Base-by-base conservation (phyloP, 805 yeast genomes). In the Martiniozyma abietophila region DNA sequence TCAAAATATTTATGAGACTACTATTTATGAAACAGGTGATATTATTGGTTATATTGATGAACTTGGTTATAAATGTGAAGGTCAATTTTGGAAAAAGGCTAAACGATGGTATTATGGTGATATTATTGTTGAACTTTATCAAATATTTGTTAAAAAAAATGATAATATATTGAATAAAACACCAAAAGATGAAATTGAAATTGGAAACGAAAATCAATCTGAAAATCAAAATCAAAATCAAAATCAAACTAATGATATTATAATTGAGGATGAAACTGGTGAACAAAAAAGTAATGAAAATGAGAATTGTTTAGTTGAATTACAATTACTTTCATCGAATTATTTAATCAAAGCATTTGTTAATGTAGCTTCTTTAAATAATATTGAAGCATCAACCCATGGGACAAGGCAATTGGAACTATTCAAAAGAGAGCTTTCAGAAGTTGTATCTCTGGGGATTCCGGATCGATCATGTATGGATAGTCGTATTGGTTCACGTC, bases 391-490 rank as follows among this genome's bases (percentile, higher is more conserved):
- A 32, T 73, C 81, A 7, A 74, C 73, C 36, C 68, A 67, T 36
- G 83, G 85, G 1, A 72, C 77, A 4, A 71, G 71, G 38, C 76
- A 77, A 35, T 59, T 88, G 42, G 59, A 74, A 30, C 62, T 58
- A 29, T 58, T 85, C 25, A 83, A 82, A 53, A 72, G 63, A 14
- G 83, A 77, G 32, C 59, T 88, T 40, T 60, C 66, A 37, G 86
- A 86, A 10, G 61, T 85, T 32, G 66, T 88, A 7, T 73, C 74
- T 30, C 63, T 88, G 30, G 72, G 64, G 14, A 71, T 81, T 21
- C 94, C 95, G 5, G 92, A 83, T 49, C 66, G 95, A 42, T 74
- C 73, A 50, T 63, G 67, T 18, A 83, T 86, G 85, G 95, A 86
- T 53, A 74, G 88, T 1, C 68, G 95, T 45, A 66, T 80, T 19